Evolutionary conservation across 805 yeast genomes (phyloP), one percentile per base, ranked within the genome.

Genomic region (Myxozyma neotropica): DNA sequence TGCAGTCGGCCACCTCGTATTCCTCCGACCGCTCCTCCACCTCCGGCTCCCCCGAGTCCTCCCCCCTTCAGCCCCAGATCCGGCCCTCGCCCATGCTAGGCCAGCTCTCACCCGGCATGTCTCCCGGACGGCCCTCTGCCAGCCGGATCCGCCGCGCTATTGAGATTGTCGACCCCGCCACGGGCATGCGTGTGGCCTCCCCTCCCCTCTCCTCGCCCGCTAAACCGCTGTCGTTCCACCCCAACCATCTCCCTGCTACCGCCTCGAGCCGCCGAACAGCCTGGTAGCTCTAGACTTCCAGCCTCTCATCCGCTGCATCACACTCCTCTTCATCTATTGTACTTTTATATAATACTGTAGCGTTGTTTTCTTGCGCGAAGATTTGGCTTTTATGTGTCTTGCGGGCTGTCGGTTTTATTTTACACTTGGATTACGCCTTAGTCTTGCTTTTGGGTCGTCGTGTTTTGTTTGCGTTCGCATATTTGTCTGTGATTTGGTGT

Each of bases 81-180:
- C 57, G 57, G 7, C 61, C 62, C 31, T 29, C 55, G 23, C 43
- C 50, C 27, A 23, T 56, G 49, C 31, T 49, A 19, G 60, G 66
- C 26, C 65, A 55, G 58, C 47, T 62, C 26, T 55, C 66, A 2
- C 62, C 65, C 2, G 57, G 59, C 47, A 55, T 49, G 59, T 42
- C 62, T 12, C 55, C 55, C 51, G 53, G 59, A 31, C 15, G 59
- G 19, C 26, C 51, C 15, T 23, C 65, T 7, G 57, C 58, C 33
- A 54, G 38, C 47, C 51, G 67, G 3, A 55, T 33, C 31, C 64
- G 67, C 55, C 43, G 65, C 13, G 65, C 64, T 4, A 68, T 82
- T 66, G 84, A 81, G 68, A 81, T 82, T 56, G 78, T 81, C 58
- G 81, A 81, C 66, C 85, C 85, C n/a, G 79, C 79, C 56, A 80